Evolutionary conservation across 23 red algal species (phyloP).

Genomic region (Cyanidioschyzon merolae): DNA sequence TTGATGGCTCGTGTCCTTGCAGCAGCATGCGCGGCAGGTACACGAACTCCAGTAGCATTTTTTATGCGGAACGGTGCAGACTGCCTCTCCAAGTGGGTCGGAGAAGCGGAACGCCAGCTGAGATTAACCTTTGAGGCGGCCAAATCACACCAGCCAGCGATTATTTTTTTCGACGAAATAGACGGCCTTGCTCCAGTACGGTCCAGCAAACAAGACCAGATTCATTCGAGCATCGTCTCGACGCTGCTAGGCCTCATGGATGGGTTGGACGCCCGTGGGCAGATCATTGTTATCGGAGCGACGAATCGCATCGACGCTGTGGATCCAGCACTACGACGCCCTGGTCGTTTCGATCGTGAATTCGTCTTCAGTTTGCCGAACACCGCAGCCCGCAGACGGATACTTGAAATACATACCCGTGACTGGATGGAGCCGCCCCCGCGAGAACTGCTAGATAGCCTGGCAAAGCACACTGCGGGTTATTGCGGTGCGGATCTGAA

Average conservation of each 20-base stretch:
- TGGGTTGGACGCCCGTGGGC: constrained; percentile 59
- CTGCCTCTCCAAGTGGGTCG: constrained; percentile 96
- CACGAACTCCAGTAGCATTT: constrained; percentile 53
- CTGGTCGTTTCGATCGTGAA: constrained; percentile 90
- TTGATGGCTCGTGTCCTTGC: constrained; percentile 80
- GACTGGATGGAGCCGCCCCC: constrained; percentile 40
- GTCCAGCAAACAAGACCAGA: constrained; percentile 68
- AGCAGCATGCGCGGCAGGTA: constrained; percentile 39
- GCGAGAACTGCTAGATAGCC: constrained; percentile 32
- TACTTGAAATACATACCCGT: constrained; percentile 76
- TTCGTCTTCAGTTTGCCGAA: constrained; percentile 82
- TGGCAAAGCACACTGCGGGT: constrained; percentile 54
- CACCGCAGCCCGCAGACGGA: constrained; percentile 46
- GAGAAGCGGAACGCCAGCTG: constrained; percentile 82
- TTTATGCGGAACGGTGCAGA: constrained; percentile 99
- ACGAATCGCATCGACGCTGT: constrained; percentile 92
- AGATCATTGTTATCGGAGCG: constrained; percentile 87
- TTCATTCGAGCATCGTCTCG: constrained; percentile 81
- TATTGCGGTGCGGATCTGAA: constrained; percentile 78
- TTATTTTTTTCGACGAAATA: constrained; percentile 99
- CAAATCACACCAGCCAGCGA: constrained; percentile 58
- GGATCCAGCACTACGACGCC: constrained; percentile 81
- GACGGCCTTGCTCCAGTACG: constrained; percentile 85
- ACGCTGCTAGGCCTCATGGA: constrained; percentile 90
- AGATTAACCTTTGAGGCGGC: constrained; percentile 83